These are phyloP conservation scores for Chlamydomonas incerta DNA, from an alignment of 139 green algal genomes.

Conservation along the genomic window DNA sequence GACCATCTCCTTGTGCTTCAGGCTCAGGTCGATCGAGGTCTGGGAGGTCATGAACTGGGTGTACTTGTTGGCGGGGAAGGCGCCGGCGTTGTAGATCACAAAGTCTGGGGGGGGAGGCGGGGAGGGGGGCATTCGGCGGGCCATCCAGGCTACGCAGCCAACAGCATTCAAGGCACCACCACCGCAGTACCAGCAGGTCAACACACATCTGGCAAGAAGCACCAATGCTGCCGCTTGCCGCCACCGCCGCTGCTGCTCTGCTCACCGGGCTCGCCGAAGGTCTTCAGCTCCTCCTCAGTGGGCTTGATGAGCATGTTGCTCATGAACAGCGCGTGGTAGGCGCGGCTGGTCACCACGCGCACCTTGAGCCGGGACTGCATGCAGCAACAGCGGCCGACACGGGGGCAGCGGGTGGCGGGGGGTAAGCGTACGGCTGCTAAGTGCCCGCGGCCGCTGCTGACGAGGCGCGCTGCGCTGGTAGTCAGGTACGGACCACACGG, in stretches of 20 bases:
- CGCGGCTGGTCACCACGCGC: conserved; percentile 85
- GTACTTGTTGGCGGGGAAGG: conserved; percentile 90
- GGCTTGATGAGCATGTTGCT: conserved; percentile 98
- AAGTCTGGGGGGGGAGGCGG: conserved; percentile 71
- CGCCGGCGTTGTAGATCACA: conserved; percentile 94
- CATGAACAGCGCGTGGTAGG: conserved; percentile 98
- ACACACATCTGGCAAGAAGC: neutral
- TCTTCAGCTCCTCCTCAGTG: conserved; percentile 81
- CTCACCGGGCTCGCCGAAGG: conserved; percentile 80
- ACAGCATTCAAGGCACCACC: neutral
- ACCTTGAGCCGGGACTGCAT: conserved; percentile 72
- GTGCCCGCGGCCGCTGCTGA: too few relatives aligned
- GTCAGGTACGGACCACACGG: too few relatives aligned
- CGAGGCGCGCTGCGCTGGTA: too few relatives aligned
- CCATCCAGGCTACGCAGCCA: too few relatives aligned
- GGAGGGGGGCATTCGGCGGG: too few relatives aligned
- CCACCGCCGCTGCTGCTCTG: too few relatives aligned
- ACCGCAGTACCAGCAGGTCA: neutral
- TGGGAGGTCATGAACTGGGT: conserved; percentile 92
- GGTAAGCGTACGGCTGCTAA: too few relatives aligned
- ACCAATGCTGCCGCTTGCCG: too few relatives aligned
- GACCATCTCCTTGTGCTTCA: conserved; percentile 84
- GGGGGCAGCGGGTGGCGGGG: too few relatives aligned
- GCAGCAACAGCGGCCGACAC: too few relatives aligned
- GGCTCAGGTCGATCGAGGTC: conserved; percentile 88